Percentiles rank a stretch among this genome's conserved stretches.
These are phyloP conservation scores for Gnaphalium uliginosum DNA, from an alignment of 129 eudicot genomes.

Conservation along the genomic window DNA sequence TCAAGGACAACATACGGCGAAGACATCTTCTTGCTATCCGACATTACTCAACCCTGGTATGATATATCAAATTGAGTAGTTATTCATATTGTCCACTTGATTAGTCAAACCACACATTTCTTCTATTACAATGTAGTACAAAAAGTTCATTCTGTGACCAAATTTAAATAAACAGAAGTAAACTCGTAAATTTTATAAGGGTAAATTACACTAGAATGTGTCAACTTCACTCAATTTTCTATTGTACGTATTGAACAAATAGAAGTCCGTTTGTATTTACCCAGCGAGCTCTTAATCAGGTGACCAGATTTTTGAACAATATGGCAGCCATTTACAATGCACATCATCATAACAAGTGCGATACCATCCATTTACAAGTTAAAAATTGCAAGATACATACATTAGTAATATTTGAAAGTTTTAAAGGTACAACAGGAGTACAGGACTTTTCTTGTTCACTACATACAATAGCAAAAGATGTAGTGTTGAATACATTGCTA, in stretches of 20 bases:
- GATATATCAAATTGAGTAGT: background rate
- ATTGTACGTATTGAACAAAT: background rate
- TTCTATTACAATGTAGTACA: conserved; percentile 3
- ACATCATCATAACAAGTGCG: background rate
- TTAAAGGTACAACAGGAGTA: too few relatives aligned
- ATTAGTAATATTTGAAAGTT: background rate
- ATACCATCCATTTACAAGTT: background rate
- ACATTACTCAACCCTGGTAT: conserved; percentile 22
- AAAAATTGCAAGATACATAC: background rate
- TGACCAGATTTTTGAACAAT: too few relatives aligned
- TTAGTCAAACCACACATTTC: background rate
- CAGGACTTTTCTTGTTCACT: background rate
- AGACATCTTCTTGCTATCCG: conserved; percentile 43
- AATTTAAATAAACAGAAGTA: background rate
- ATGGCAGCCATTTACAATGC: background rate
- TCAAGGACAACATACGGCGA: conserved; percentile 60
- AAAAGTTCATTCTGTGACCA: background rate
- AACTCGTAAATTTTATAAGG: background rate
- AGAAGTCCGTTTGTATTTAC: too few relatives aligned
- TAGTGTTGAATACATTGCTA: background rate
- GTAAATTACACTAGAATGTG: background rate
- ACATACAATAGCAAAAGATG: background rate
- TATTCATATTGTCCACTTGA: background rate
- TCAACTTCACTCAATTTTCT: background rate
- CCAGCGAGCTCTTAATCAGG: background rate